Evolutionary conservation across 2,329 filamentous ascomycete species (phyloP), one percentile per base, ranked within the genome.

Genomic region (Cercospora beticola): DNA sequence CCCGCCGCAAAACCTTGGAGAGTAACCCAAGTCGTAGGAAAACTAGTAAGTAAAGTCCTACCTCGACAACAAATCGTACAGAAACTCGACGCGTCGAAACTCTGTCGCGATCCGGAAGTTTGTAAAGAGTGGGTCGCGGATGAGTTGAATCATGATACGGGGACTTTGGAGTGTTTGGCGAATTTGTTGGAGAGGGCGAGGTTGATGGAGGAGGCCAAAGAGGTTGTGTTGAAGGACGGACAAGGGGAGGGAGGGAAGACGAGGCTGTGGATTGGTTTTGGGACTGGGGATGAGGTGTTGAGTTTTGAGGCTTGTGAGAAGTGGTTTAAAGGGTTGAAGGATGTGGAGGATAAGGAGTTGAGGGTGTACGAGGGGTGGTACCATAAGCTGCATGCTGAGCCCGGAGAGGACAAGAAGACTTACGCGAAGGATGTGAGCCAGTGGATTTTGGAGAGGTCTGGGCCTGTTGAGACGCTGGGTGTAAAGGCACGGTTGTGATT

Each of bases 111-210:
- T 79, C 82, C 86, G 26, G 86, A 82, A 23, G 87, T 92, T 92
- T 2, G 84, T 86, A 82, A 86, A 75, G 85, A 83, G 28, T 86
- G 92, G 71, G 81, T 82, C 2, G 85, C 87, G 31, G 94, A 97
- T 79, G 77, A 84, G 61, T 83, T 97, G 63, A 88, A 89, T 79
- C 93, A 97, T 80, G 86, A 94, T 79, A 94, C 89, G 2, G 94
- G 93, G 40, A 97, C 94, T 6, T 84, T 97, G n/a, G 90, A 94
- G 78, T 92, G 92, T 0, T 78, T 97, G 36, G 86, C 90, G 0
- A 89, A 87, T 0, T 85, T 97, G 86, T 81, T 97, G 71, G 92
- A 96, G 78, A 87, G 94, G 28, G 90, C 90, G 1, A 81, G 81
- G 5, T 84, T 83, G 64, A 80, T 97, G 69, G 81, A 87, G 5